phyloP scores from a whole-genome alignment of 2,329 filamentous ascomycete species.

The Shiraia sp. region DNA sequence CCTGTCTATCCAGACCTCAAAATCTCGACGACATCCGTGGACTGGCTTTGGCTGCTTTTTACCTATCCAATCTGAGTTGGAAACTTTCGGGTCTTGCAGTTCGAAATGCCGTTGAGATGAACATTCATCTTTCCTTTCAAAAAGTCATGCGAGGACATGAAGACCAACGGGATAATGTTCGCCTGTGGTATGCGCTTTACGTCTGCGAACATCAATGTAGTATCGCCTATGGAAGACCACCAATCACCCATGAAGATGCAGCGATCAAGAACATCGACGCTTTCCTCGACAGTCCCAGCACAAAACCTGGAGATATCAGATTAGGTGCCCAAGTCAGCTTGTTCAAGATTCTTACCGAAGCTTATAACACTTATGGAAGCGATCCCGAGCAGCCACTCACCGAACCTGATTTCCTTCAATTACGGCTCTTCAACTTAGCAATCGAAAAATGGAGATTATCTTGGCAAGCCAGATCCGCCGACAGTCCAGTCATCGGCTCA shows the following conservation, averaged over 20 bases:
- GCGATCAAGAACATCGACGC: conserved; percentile 43
- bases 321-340: conserved; percentile 36
- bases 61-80: conserved; percentile 47
- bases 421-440: conserved; percentile 48
- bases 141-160: conserved; percentile 40
- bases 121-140: conserved; percentile 45
- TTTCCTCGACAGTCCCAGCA: conserved; percentile 33
- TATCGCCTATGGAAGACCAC: conserved; percentile 48
- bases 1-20: conserved; percentile 41
- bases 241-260: conserved; percentile 44
- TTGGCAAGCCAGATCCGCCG: conserved; percentile 41
- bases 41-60: conserved; percentile 46
- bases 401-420: conserved; percentile 43
- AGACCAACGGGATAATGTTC: conserved; percentile 41
- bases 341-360: conserved; percentile 40
- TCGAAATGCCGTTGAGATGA: conserved; percentile 46
- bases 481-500: conserved; percentile 32
- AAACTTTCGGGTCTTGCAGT: conserved; percentile 46
- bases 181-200: conserved; percentile 47
- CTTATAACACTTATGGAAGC: conserved; percentile 39
- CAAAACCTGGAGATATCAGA: conserved; percentile 35
- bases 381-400: conserved; percentile 42
- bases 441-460: conserved; percentile 50
- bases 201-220: conserved; percentile 48
- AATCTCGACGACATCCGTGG: conserved; percentile 46